phyloP scores from a whole-genome alignment of 1,284 basidiomycete species.

The Cystobasidium pallidum region DNA sequence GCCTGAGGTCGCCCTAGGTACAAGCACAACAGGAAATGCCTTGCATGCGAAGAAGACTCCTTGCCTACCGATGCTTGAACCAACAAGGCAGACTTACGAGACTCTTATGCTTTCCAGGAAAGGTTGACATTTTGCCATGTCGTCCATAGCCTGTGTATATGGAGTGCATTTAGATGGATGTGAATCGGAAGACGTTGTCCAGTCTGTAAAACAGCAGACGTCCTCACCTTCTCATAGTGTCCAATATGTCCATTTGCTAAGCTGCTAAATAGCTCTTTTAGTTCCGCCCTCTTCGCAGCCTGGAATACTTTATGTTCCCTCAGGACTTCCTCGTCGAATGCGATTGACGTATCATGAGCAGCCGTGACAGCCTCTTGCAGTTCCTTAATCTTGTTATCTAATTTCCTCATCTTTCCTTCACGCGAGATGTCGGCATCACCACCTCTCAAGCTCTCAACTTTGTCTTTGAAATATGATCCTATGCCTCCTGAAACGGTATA shows the following conservation, averaged over 20 bases:
- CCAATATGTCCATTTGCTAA: slow-evolving; percentile 93
- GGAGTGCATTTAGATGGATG: background rate
- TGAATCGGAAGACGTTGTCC: background rate
- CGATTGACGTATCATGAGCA: slow-evolving; percentile 91
- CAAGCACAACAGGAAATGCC: background rate
- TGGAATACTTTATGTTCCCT: slow-evolving; percentile 89
- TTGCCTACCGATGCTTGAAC: background rate
- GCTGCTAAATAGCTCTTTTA: slow-evolving; percentile 88
- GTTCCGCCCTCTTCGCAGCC: slow-evolving; percentile 84
- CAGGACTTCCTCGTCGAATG: slow-evolving; percentile 91
- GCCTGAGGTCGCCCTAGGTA: background rate
- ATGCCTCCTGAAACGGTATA: slow-evolving; percentile 67
- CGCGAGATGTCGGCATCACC: slow-evolving; percentile 90
- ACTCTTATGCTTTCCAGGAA: slow-evolving; percentile 41
- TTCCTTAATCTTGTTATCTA: slow-evolving; percentile 95
- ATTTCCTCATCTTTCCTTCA: slow-evolving; percentile 86
- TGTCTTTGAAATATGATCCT: slow-evolving; percentile 84
- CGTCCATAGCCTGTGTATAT: slow-evolving; percentile 32
- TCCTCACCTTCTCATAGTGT: slow-evolving; percentile 64
- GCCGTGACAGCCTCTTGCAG: slow-evolving; percentile 93
- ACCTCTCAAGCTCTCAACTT: slow-evolving; percentile 85
- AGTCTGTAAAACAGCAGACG: background rate
- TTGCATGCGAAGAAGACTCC: background rate
- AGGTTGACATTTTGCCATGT: slow-evolving; percentile 42
- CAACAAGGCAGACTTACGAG: slow-evolving; percentile 17